Base-by-base conservation (phyloP, 192 early-diverging fungal genomes). In the Coemansia furcata region DNA sequence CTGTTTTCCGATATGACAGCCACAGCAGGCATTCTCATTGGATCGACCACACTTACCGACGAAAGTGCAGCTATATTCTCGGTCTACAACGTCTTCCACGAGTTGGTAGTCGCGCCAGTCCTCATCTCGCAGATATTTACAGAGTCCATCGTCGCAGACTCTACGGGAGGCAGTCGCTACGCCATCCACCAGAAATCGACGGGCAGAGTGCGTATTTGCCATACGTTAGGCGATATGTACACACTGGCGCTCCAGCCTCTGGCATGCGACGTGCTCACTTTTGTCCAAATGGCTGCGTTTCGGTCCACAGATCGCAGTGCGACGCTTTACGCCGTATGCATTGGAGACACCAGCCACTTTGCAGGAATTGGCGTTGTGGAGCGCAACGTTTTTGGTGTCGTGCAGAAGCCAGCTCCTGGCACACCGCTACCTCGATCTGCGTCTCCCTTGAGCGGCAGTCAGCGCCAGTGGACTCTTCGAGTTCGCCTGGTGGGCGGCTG, bases 151-250 rank as follows among this genome's bases (percentile, higher is more conserved):
- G 2, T 32, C 29, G 5, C 15, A 7, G 54, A 35, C 35, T 57
- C 29, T 6, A 6, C 15, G 10, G 29, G 54, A 30, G 32, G 17
- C 11, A 30, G 36, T 44, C 35, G 36, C 49, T 57, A 65, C 54
- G 60, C 61, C 1, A 49, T 82, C 10, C 55, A 73, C n/a, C 79
- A 82, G 36, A 35, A 73, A 12, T 82, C 79, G 9, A 82, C 74
- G 4, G 40, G 37, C n/a, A 61, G 46, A 38, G 30, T 68, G 0
- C 30, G 40, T 3, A 21, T 73, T 3, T n/a, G 21, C 8, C 17
- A 59, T 21, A 5, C 11, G 3, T 11, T 52, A 2, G 38, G 57
- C 11, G 43, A 19, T 8, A 17, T 47, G 11, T 64, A 33, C 23
- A 50, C 67, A 1, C 15, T 82, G 1, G 73, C 73, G 6, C 63